phyloP scores from a whole-genome alignment of 495 filamentous ascomycete genomes.

The Entonaema liquescens region DNA sequence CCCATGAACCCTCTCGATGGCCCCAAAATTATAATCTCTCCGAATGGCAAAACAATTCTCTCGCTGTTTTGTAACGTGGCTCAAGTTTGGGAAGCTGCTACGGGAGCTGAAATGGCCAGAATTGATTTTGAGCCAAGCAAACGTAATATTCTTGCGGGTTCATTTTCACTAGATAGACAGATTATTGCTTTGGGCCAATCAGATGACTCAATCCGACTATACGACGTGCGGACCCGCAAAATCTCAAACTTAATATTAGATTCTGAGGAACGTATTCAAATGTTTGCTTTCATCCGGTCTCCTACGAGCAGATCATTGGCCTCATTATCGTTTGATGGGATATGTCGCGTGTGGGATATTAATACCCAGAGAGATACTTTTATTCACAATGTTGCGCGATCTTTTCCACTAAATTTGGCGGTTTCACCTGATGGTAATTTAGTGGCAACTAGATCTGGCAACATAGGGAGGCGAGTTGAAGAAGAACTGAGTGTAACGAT shows the following conservation, averaged over 20 bases:
- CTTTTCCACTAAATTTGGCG: background rate
- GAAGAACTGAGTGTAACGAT: too few relatives aligned
- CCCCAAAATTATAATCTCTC: too few relatives aligned
- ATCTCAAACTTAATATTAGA: slow-evolving; percentile 1
- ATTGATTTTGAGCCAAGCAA: background rate
- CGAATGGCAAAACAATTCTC: slow-evolving; percentile 13
- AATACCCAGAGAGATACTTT: background rate
- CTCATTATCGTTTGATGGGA: background rate
- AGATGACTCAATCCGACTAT: background rate
- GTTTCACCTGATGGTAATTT: slow-evolving; percentile 3
- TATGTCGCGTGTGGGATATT: slow-evolving; percentile 11
- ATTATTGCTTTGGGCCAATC: background rate
- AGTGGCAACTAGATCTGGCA: background rate
- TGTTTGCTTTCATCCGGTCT: slow-evolving; percentile 3
- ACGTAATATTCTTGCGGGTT: background rate
- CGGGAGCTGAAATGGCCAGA: slow-evolving; percentile 5
- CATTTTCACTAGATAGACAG: slow-evolving; percentile 10
- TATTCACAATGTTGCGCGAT: background rate
- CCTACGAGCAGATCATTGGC: slow-evolving; percentile 5
- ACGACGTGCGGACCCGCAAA: slow-evolving; percentile 9
- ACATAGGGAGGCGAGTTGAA: too few relatives aligned
- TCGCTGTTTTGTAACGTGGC: background rate
- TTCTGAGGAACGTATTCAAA: background rate
- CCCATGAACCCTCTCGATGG: too few relatives aligned
- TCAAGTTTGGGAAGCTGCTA: slow-evolving; percentile 19